phyloP scores from a whole-genome alignment of 1,139 yeast genomes.

The Hemisphaericaspora lyxosophila region DNA sequence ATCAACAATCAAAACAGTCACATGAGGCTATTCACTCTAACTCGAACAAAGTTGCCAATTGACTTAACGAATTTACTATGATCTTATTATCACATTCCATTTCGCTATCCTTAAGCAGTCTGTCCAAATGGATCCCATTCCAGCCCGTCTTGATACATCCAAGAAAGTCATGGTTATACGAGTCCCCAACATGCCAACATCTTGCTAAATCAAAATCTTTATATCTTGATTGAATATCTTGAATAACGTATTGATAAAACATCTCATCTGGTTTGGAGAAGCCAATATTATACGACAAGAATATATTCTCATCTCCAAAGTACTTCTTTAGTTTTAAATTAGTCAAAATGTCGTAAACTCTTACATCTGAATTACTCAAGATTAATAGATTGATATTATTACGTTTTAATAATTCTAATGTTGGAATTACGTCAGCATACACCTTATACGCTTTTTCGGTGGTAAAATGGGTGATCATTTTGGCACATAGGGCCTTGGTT shows the following conservation, averaged over 20 bases:
- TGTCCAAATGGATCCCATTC: slow-evolving; percentile 57
- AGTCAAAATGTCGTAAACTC: slow-evolving; percentile 43
- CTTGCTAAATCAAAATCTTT: slow-evolving; percentile 16
- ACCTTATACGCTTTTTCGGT: slow-evolving; percentile 52
- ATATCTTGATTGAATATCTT: slow-evolving; percentile 15
- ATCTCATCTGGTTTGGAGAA: slow-evolving; percentile 49
- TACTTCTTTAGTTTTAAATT: slow-evolving; percentile 44
- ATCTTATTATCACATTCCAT: slow-evolving; percentile 2
- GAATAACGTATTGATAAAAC: slow-evolving; percentile 45
- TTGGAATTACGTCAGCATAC: slow-evolving; percentile 53
- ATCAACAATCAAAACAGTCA: neutral
- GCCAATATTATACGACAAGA: slow-evolving; percentile 57
- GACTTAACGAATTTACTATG: slow-evolving; percentile 1
- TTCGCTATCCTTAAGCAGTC: slow-evolving; percentile 18
- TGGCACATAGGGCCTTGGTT: slow-evolving; percentile 31
- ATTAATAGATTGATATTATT: slow-evolving; percentile 42
- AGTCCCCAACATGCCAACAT: slow-evolving; percentile 71
- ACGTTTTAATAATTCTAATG: slow-evolving; percentile 34
- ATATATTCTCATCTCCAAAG: slow-evolving; percentile 38
- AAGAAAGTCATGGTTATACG: slow-evolving; percentile 49
- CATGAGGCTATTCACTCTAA: neutral
- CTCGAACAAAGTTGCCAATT: neutral
- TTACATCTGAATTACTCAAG: slow-evolving; percentile 61
- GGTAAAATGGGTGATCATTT: slow-evolving; percentile 47
- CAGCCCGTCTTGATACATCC: slow-evolving; percentile 59